These are phyloP conservation scores for Nannizziopsis arthrosporioides DNA, from an alignment of 2,329 filamentous ascomycete species.

Conservation along the genomic window DNA sequence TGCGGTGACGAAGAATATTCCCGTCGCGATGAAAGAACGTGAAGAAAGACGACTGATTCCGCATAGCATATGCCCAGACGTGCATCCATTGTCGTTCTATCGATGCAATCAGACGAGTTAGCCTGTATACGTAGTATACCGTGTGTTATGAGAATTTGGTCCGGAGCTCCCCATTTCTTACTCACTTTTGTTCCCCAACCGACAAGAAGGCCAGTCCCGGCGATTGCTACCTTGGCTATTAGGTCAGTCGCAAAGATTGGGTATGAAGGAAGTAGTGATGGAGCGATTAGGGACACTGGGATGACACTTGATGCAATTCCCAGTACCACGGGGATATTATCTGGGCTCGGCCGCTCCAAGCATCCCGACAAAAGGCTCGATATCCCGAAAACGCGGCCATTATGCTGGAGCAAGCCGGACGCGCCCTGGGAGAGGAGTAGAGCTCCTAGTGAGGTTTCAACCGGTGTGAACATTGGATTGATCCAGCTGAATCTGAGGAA, in stretches of 20 bases:
- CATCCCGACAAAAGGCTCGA: constrained; percentile 38
- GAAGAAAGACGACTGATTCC: constrained; percentile 40
- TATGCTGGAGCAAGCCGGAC: constrained; percentile 40
- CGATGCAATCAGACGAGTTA: constrained; percentile 1
- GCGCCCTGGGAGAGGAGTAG: constrained; percentile 42
- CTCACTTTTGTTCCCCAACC: constrained; percentile 44
- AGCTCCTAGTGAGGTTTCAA: constrained; percentile 42
- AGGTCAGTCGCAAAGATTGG: constrained; percentile 27
- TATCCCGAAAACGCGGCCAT: constrained; percentile 41
- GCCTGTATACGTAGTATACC: background rate
- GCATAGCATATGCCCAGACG: constrained; percentile 46
- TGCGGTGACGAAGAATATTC: constrained; percentile 34
- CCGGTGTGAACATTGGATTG: constrained; percentile 40
- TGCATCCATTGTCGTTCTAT: constrained; percentile 41
- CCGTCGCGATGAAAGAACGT: constrained; percentile 40
- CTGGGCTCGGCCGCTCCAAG: constrained; percentile 31
- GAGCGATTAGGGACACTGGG: constrained; percentile 33
- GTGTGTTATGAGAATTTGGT: too few relatives aligned
- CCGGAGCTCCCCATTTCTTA: too few relatives aligned
- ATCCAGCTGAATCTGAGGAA: background rate
- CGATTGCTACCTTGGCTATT: constrained; percentile 28
- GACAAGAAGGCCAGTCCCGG: constrained; percentile 35
- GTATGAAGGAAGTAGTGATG: constrained; percentile 36
- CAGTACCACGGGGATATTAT: constrained; percentile 36
- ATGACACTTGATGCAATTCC: constrained; percentile 37